Evolutionary conservation across 768 basidiomycete species (phyloP), one percentile per base, ranked within the genome.

Genomic region (Nevesoporus exiguus): DNA sequence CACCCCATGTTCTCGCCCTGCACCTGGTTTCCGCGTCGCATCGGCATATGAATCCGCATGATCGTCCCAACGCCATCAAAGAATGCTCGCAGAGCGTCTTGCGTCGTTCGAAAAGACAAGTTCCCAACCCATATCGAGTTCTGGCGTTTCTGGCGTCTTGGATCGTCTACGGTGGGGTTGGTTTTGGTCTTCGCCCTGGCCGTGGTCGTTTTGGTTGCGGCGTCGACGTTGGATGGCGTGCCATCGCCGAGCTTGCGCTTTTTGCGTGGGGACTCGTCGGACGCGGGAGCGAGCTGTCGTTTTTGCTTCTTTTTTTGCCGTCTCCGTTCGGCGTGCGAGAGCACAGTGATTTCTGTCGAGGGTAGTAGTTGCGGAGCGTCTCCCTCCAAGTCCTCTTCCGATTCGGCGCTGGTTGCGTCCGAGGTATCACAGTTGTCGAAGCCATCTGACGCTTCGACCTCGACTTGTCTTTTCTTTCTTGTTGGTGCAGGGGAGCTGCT

Each of bases 51-150:
- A 60, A 94, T 75, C 42, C 93, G 76, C 17, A 87, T 90, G 55
- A 93, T 83, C 62, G 86, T 87, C 34, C 86, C 89, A 27, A 74
- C 81, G 1, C 78, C 82, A 39, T 81, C 78, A 66, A 93, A 92
- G 71, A 92, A 93, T 29, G 61, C 64, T 39, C 76, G 78, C 30
- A 98, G 72, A n/a, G 85, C 74, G 11, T 88, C 83, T 52, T 79
- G 74, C 0, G 87, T 90, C 48, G 96, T 98, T 72, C 88, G 89
- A 79, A 88, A 98, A 7, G 89, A 80, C 68, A 98, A 67, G 72
- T 98, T 98, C 39, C 96, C 96, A 29, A 98, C 89, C 96, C 96
- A 98, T 44, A 98, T 78, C 5, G 92, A 95, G 67, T 95, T 85
- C 70, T 90, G 83, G 24, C 88, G 82, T 69, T 84, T 85, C 65